A percentile compares a stretch with the other conserved stretches of the same genome.
phyloP scores from a whole-genome alignment of 176 grass and related monocot genomes.

The Triticum monococcum region DNA sequence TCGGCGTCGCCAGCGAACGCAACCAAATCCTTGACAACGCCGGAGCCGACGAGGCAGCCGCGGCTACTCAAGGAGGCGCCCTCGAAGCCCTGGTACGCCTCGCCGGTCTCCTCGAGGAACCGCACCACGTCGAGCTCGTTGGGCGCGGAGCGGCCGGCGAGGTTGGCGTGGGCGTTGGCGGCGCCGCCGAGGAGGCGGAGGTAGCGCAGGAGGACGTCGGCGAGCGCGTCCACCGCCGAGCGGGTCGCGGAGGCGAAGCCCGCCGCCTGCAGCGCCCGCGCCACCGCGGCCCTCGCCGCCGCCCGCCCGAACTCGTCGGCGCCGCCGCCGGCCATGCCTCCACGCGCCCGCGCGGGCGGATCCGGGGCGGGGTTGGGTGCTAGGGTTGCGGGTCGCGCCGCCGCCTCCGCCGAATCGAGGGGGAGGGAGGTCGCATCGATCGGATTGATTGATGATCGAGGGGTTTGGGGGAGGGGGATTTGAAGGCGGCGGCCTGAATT shows the following conservation, averaged over 20 bases:
- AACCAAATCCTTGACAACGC: conserved; percentile 52
- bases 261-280: conserved; percentile 56
- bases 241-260: conserved; percentile 57
- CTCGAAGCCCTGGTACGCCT: conserved; percentile 43
- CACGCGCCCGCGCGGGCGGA: conserved; percentile 34
- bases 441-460: neutral
- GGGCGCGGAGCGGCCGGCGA: conserved; percentile 51
- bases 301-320: conserved; percentile 63
- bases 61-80: conserved; percentile 30
- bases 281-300: conserved; percentile 49
- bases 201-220: conserved; percentile 61
- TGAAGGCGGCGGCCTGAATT: neutral
- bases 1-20: conserved; percentile 25
- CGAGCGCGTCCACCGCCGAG: conserved; percentile 59
- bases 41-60: conserved; percentile 55
- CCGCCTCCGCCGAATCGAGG: neutral
- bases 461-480: too few species aligned
- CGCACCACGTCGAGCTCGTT: conserved; percentile 73
- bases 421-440: neutral
- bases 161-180: conserved; percentile 55
- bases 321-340: conserved; percentile 12
- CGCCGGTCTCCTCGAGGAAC: conserved; percentile 57
- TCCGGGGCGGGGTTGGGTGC: neutral
- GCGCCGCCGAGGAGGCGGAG: conserved; percentile 56
- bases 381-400: neutral